phyloP scores from a whole-genome alignment of 176 grass and related monocot species.

The Carex kokanica region DNA sequence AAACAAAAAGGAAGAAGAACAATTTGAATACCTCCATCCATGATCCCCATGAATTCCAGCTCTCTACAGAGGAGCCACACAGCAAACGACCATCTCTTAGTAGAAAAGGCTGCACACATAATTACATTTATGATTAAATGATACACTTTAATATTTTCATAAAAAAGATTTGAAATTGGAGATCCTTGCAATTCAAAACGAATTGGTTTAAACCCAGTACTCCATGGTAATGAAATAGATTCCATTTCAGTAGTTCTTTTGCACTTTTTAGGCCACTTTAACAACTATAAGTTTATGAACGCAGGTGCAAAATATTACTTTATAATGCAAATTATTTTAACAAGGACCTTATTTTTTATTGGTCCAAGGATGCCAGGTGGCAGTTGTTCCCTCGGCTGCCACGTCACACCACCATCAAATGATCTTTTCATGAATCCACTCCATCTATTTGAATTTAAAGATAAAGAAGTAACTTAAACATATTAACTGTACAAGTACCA shows the following conservation, averaged over 20 bases:
- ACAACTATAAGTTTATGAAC: no score
- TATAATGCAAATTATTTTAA: background rate
- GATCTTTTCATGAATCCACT: constrained; percentile 40
- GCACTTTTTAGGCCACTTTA: no score
- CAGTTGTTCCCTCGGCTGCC: constrained; percentile 26
- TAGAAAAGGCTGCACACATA: constrained; percentile 19
- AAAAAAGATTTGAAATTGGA: no score
- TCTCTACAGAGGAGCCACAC: constrained; percentile 38
- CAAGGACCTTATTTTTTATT: constrained; percentile 35
- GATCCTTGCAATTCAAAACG: no score
- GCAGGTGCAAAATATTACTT: no score
- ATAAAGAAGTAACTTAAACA: background rate
- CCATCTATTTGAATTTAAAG: constrained; percentile 27
- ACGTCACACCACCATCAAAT: constrained; percentile 30
- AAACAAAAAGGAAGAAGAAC: no score
- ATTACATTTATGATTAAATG: background rate
- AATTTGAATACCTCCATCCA: constrained; percentile 30
- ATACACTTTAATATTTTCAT: background rate
- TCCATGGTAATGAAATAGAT: background rate
- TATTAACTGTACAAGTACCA: background rate
- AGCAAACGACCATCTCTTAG: constrained; percentile 23
- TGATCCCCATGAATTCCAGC: constrained; percentile 45
- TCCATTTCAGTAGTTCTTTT: no score
- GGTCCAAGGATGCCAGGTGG: constrained; percentile 38
- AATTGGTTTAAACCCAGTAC: background rate